Percentiles rank a stretch among this genome's conserved stretches.
Evolutionary conservation across 1,284 basidiomycete genomes (phyloP).

Genomic region (Trichosporon inkin): DNA sequence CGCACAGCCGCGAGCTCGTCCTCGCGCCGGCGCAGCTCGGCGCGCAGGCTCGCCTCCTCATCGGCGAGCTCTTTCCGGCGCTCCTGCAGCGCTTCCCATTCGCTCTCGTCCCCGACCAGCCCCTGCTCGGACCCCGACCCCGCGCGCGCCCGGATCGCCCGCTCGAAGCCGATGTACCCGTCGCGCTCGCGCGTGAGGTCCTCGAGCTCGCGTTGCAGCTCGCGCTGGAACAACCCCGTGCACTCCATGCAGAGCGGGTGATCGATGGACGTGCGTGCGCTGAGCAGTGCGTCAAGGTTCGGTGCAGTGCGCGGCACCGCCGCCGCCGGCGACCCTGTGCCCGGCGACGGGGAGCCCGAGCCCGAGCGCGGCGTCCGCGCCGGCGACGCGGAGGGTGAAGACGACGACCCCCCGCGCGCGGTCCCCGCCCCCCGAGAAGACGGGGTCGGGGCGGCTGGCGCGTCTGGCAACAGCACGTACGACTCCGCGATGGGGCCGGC

Average conservation of each 20-base stretch:
- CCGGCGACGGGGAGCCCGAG: slow-evolving; percentile 16
- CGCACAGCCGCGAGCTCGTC: slow-evolving; percentile 70
- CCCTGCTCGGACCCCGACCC: slow-evolving; percentile 47
- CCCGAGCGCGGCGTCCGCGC: slow-evolving; percentile 16
- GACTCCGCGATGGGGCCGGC: slow-evolving; percentile 61
- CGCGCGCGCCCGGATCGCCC: slow-evolving; percentile 57
- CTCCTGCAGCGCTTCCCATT: slow-evolving; percentile 59
- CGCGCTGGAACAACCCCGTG: slow-evolving; percentile 72
- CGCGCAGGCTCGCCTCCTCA: slow-evolving; percentile 60
- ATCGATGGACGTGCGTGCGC: slow-evolving; percentile 75
- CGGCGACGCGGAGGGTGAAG: neutral
- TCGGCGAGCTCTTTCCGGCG: slow-evolving; percentile 56
- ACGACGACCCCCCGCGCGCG: neutral
- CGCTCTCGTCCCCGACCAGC: slow-evolving; percentile 41
- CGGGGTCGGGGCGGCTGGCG: neutral
- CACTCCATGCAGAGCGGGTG: slow-evolving; percentile 96
- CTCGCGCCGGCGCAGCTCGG: slow-evolving; percentile 54
- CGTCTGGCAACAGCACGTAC: slow-evolving; percentile 79
- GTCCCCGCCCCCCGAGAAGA: too few relatives aligned
- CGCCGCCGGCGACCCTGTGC: slow-evolving; percentile 24
- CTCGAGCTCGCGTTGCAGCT: slow-evolving; percentile 76
- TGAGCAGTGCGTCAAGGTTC: slow-evolving; percentile 69
- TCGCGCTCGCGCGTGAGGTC: slow-evolving; percentile 88
- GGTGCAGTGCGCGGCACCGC: slow-evolving; percentile 24
- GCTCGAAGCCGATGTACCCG: slow-evolving; percentile 86